These are phyloP conservation scores for Daldinia sp. DNA, from an alignment of 2,329 filamentous ascomycete species.

Conservation along the genomic window DNA sequence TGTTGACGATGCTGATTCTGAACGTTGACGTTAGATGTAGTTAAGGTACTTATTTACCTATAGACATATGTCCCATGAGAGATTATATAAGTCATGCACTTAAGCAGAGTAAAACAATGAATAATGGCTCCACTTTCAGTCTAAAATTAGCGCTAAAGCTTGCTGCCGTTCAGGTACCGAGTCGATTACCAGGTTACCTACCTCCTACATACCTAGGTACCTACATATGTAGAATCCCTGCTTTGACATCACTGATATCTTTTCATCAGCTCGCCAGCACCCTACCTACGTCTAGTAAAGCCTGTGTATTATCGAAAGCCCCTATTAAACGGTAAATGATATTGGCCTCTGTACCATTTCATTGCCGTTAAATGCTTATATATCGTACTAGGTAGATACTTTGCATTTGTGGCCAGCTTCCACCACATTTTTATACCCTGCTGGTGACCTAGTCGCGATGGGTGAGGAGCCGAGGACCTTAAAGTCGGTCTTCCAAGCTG, in stretches of 20 bases:
- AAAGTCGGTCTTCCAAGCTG: conserved; percentile 58
- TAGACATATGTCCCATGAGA: background rate
- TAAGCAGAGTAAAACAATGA: background rate
- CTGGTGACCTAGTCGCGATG: conserved; percentile 36
- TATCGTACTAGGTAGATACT: background rate
- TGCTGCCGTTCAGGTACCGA: background rate
- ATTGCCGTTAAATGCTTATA: background rate
- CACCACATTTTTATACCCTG: background rate
- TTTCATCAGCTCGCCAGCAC: background rate
- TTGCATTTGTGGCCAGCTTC: background rate
- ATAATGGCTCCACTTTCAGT: background rate
- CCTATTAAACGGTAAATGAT: background rate
- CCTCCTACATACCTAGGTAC: no score
- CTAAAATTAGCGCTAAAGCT: background rate
- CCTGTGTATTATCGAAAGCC: background rate
- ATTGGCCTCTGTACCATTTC: background rate
- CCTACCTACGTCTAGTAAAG: background rate
- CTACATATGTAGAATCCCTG: conserved; percentile 7
- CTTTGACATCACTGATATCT: conserved; percentile 15
- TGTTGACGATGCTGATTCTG: no score
- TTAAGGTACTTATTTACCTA: background rate
- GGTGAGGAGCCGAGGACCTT: conserved; percentile 59
- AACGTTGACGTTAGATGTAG: background rate
- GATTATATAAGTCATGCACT: background rate
- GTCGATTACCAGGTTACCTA: background rate